Evolutionary conservation across 2,329 filamentous ascomycete species (phyloP).

Genomic region (Knufia fluminis): DNA sequence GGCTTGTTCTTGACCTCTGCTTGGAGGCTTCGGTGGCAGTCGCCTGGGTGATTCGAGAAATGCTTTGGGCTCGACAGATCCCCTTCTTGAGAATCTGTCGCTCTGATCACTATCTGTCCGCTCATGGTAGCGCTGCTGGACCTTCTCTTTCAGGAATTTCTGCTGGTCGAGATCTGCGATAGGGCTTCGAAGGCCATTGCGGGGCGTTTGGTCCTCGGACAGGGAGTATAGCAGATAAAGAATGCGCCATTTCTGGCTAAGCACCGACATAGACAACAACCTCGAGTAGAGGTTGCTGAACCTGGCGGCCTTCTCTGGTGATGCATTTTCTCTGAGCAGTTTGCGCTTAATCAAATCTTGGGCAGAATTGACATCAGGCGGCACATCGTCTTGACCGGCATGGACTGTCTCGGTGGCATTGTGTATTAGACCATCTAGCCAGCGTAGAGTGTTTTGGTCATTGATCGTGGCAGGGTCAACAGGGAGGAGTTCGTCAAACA

Average conservation of each 20-base stretch:
- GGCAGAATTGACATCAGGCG: conserved; percentile 66
- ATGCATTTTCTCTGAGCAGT: conserved; percentile 67
- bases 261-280: conserved; percentile 78
- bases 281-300: conserved; percentile 89
- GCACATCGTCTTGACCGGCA: conserved; percentile 22
- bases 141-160: neutral
- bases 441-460: conserved; percentile 58
- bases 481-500: conserved; percentile 67
- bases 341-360: conserved; percentile 86
- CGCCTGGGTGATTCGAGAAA: neutral
- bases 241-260: conserved; percentile 95
- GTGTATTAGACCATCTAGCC: conserved; percentile 54
- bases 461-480: conserved; percentile 52
- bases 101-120: conserved; percentile 2
- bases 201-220: conserved; percentile 52
- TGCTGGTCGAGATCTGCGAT: conserved; percentile 24
- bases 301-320: conserved; percentile 63
- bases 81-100: neutral
- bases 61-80: neutral
- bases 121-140: neutral
- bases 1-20: neutral
- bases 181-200: conserved; percentile 35
- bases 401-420: conserved; percentile 41
- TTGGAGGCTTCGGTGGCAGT: neutral
- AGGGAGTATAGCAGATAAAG: conserved; percentile 82